Percentiles rank a stretch among this genome's conserved stretches.
These are phyloP conservation scores for Escallonia rubra DNA, from an alignment of 129 eudicot species.

Conservation along the genomic window DNA sequence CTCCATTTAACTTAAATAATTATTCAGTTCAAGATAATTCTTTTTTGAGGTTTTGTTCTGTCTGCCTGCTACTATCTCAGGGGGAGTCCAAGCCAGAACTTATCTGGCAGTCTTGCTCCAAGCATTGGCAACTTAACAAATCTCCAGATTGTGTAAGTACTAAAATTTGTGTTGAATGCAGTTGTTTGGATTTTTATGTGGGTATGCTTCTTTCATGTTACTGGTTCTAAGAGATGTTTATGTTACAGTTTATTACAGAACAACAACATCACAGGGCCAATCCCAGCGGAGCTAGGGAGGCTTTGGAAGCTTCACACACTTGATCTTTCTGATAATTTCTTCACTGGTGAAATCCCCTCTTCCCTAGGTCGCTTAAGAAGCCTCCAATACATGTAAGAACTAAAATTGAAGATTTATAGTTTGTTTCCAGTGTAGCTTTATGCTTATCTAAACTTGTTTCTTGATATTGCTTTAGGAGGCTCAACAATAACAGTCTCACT, in stretches of 20 bases:
- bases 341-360: constrained; percentile 60
- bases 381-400: constrained; percentile 72
- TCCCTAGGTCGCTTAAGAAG: constrained; percentile 58
- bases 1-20: background rate
- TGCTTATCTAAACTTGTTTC: constrained; percentile 11
- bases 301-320: constrained; percentile 77
- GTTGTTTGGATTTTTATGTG: background rate
- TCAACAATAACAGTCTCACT: constrained; percentile 67
- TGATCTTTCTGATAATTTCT: constrained; percentile 79
- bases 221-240: constrained; percentile 2
- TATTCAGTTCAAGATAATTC: background rate
- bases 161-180: background rate
- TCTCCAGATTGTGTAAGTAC: constrained; percentile 75
- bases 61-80: constrained; percentile 24
- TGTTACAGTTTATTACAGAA: constrained; percentile 72
- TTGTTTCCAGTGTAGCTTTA: too few relatives aligned
- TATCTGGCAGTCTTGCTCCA: constrained; percentile 75
- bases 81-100: constrained; percentile 85
- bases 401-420: background rate
- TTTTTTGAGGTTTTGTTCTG: background rate
- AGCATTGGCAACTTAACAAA: constrained; percentile 92
- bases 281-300: constrained; percentile 68
- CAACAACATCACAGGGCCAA: constrained; percentile 70
- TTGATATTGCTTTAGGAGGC: constrained; percentile 47
- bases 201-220: background rate